Evolutionary conservation across 2,329 filamentous ascomycete species (phyloP).

Genomic region (Exophiala lecanii-corni): DNA sequence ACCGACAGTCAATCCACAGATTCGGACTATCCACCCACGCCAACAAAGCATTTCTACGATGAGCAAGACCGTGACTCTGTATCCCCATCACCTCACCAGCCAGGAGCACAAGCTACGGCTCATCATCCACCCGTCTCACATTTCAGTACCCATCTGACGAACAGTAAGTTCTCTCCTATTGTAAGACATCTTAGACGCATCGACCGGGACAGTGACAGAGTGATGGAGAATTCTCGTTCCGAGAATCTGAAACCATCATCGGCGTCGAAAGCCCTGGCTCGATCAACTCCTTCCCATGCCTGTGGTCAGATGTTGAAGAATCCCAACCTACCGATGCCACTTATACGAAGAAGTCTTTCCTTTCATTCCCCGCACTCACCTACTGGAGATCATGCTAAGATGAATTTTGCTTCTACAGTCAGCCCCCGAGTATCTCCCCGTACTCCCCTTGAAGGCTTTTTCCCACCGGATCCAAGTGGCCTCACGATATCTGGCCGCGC

Average conservation of each 20-base stretch:
- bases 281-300: constrained; percentile 33
- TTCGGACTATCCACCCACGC: constrained; percentile 81
- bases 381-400: constrained; percentile 51
- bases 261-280: constrained; percentile 31
- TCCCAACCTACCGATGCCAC: constrained; percentile 38
- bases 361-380: constrained; percentile 28
- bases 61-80: constrained; percentile 16
- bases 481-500: constrained; percentile 71
- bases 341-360: constrained; percentile 35
- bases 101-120: constrained; percentile 21
- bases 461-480: constrained; percentile 74
- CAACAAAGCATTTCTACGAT: constrained; percentile 63
- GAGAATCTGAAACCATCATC: constrained; percentile 30
- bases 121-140: constrained; percentile 19
- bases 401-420: constrained; percentile 49
- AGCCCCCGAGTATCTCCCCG: constrained; percentile 63
- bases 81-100: constrained; percentile 25
- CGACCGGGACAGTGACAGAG: constrained; percentile 32
- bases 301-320: constrained; percentile 37
- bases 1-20: constrained; percentile 59
- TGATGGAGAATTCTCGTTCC: constrained; percentile 32
- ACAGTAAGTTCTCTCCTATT: constrained; percentile 36
- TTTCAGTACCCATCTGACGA: constrained; percentile 24
- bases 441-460: constrained; percentile 71
- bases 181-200: constrained; percentile 26